phyloP scores from a whole-genome alignment of 371 early-diverging fungal species.

The Saksenaea oblongispora region DNA sequence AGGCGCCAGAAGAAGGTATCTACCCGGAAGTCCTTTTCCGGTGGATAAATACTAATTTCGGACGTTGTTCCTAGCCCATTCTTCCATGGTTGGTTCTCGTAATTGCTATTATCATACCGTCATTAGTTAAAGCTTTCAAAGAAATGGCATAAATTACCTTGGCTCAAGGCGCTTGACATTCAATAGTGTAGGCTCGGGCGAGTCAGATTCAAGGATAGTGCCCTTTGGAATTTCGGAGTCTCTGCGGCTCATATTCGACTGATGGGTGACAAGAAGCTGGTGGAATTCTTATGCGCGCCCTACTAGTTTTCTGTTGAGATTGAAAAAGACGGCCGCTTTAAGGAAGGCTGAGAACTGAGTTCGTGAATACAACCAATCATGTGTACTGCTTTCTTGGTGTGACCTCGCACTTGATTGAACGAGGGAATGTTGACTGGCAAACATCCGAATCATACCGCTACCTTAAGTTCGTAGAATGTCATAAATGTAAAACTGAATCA shows the following conservation, averaged over 20 bases:
- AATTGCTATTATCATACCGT: conserved; percentile 23
- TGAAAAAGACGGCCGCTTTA: background rate
- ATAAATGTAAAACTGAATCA: too few species aligned
- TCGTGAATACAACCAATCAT: too few species aligned
- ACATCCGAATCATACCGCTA: too few species aligned
- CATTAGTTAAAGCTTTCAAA: background rate
- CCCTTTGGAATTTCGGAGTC: conserved; percentile 23
- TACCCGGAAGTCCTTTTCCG: conserved; percentile 43
- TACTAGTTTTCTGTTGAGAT: background rate
- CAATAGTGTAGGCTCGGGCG: conserved; percentile 31
- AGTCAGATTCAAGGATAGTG: conserved; percentile 36
- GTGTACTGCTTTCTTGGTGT: too few species aligned
- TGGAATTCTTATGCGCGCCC: background rate
- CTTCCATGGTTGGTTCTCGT: conserved; percentile 59
- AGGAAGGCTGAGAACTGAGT: too few species aligned
- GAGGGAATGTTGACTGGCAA: too few species aligned
- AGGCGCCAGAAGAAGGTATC: conserved; percentile 71
- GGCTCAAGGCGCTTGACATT: conserved; percentile 24
- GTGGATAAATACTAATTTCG: conserved; percentile 65
- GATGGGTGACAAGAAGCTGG: background rate
- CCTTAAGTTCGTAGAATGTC: too few species aligned
- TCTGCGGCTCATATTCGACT: conserved; percentile 1
- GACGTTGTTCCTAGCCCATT: conserved; percentile 69
- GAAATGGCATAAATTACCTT: conserved; percentile 9
- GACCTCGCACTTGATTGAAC: too few species aligned